Evolutionary conservation across 2,329 filamentous ascomycete species (phyloP), one percentile per base, ranked within the genome.

Genomic region (Incumbomyces delicatus): DNA sequence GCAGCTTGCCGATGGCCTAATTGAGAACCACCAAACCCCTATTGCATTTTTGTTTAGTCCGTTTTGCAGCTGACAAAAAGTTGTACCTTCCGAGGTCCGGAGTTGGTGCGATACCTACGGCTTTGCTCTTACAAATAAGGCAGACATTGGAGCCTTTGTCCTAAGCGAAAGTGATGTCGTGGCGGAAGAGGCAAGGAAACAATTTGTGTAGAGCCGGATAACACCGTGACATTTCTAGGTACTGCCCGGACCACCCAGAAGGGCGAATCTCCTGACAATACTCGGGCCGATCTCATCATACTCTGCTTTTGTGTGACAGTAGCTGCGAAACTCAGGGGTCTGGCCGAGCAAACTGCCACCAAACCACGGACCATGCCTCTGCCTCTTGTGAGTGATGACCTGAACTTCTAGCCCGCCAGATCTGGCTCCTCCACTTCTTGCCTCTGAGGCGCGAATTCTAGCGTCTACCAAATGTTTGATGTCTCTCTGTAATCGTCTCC

Each of bases 301-400:
- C 75, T 90, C 67, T 41, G 64, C 69, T 74, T 92, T 92, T 48
- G 86, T 98, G 69, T 98, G 94, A 73, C 92, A 98, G 72, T 96
- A 98, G 63, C 88, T 95, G 65, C 87, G 81, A 76, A 98, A 98
- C 68, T 98, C 94, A 3, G 94, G 90, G 6, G 92, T 98, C 73
- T 96, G 90, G 46, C 90, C 94, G 51, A 98, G 74, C 69, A 98
- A 75, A 70, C 87, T 95, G 58, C 92, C 92, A 66, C 92, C 92
- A 64, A 98, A 98, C 92, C 92, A 98, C 29, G 92, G 92, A 14
- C 92, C 92, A 65, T 98, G 90, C 62, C 90, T 77, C 76, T 98
- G 92, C 65, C 92, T 78, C 77, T 95, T 95, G 75, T 98, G 92
- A 39, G 88, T 87, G 57, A 98, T 94, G 57, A 98, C 92, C 63